These are phyloP conservation scores for Mortierella claussenii DNA, from an alignment of 192 early-diverging fungal genomes.

Conservation along the genomic window DNA sequence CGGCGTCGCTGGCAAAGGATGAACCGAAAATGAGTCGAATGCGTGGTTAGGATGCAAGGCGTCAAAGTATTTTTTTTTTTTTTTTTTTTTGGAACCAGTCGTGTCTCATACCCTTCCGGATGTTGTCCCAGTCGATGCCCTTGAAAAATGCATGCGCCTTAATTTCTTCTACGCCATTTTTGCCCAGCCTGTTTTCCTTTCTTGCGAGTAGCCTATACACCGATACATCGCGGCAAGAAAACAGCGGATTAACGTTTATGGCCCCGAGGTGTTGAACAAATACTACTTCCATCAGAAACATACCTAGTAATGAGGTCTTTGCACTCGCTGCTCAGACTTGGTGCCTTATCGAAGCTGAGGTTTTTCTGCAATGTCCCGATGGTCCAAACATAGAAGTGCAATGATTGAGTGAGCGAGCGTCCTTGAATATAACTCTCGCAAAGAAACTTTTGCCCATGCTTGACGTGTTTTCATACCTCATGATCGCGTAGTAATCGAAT, in stretches of 20 bases:
- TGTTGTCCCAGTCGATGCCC: slow-evolving; percentile 68
- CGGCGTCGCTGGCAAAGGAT: slow-evolving; percentile 58
- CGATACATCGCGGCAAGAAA: too few relatives aligned
- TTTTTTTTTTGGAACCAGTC: too few relatives aligned
- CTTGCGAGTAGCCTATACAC: slow-evolving; percentile 75
- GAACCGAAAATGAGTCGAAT: neutral
- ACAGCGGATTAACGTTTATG: too few relatives aligned
- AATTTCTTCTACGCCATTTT: slow-evolving; percentile 66
- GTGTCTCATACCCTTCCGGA: slow-evolving; percentile 56
- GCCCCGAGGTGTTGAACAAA: too few relatives aligned
- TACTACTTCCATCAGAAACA: neutral
- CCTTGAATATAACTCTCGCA: too few relatives aligned
- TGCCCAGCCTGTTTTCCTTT: slow-evolving; percentile 77
- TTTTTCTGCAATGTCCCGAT: slow-evolving; percentile 73
- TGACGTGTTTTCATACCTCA: slow-evolving; percentile 60
- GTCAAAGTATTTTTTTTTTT: too few relatives aligned
- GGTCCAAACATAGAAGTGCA: too few relatives aligned
- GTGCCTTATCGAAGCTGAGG: slow-evolving; percentile 70
- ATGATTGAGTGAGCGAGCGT: too few relatives aligned
- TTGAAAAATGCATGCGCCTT: slow-evolving; percentile 76
- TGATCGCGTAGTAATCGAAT: slow-evolving; percentile 88
- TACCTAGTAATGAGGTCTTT: slow-evolving; percentile 67
- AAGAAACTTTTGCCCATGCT: neutral
- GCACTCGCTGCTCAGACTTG: slow-evolving; percentile 30
- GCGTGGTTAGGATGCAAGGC: too few relatives aligned